These are phyloP conservation scores for Hypocrella siamensis DNA, from an alignment of 2,329 filamentous ascomycete genomes.

Conservation along the genomic window DNA sequence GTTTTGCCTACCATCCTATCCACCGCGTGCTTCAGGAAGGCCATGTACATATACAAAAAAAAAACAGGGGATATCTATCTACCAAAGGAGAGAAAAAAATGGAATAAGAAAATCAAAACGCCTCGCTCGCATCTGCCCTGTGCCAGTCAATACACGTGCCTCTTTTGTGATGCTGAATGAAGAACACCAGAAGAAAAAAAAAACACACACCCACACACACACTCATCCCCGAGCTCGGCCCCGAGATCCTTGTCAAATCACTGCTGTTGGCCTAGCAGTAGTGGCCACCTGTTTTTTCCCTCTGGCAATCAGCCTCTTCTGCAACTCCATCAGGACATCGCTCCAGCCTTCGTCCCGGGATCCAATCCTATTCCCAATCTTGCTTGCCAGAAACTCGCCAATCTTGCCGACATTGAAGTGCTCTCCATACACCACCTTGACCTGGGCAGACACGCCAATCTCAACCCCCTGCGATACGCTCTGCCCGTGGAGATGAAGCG, in stretches of 20 bases:
- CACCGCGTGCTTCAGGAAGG: too few species aligned
- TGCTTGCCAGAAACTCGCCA: constrained; percentile 48
- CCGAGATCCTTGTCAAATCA: constrained; percentile 14
- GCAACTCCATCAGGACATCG: constrained; percentile 37
- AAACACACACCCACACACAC: neutral
- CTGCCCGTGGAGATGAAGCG: constrained; percentile 36
- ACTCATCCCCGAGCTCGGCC: too few species aligned
- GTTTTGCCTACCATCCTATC: too few species aligned
- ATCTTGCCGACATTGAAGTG: constrained; percentile 62
- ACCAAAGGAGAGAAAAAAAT: too few species aligned
- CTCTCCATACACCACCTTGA: constrained; percentile 60
- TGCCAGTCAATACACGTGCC: too few species aligned
- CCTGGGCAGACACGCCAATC: constrained; percentile 36
- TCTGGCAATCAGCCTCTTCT: constrained; percentile 36
- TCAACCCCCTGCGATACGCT: constrained; percentile 33
- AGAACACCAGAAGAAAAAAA: neutral
- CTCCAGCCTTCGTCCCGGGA: constrained; percentile 31
- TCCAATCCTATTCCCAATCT: constrained; percentile 27
- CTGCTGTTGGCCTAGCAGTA: constrained; percentile 4
- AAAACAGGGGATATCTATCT: too few species aligned
- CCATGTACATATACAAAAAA: too few species aligned
- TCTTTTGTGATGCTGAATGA: too few species aligned
- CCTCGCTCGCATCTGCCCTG: too few species aligned
- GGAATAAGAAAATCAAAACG: too few species aligned
- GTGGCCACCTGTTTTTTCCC: constrained; percentile 28